Evolutionary conservation across 176 grass and related monocot species (phyloP), one percentile per base, ranked within the genome.

Genomic region (Poa annua): DNA sequence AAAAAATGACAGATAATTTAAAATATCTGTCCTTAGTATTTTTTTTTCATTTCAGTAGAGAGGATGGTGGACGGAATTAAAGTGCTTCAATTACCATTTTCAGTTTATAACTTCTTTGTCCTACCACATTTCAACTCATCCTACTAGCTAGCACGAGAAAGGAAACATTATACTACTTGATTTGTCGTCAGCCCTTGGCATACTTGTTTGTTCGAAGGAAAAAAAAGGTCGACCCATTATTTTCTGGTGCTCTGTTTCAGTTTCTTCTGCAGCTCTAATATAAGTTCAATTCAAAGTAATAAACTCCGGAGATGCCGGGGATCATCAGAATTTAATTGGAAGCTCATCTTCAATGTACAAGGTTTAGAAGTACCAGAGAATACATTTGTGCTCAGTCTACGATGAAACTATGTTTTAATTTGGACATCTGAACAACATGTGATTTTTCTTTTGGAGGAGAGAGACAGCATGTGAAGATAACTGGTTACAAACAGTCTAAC

Each of bases 401-500:
- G 57, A 49, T 1, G 17, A 72, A 20, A 26, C 13, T 61, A 45
- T 42, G 3, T 4, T 50, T 72, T 1, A 69, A 59, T 48, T 56
- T 59, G 1, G 9, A 42, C 14, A 76, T 76, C 50, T 33, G 57
- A 68, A 76, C 4, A 59, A 8, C 66, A 74, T 54, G 33, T 79
- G 32, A 48, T 11, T 26, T 63, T 32, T 32, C 22, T 32, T 63
- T 11, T 16, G 60, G 24, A 63, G 60, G 60, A 63, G 59, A 62
- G 11, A 63, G 47, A 15, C 25, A 32, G 7, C 13, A 32, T 16
- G 60, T 32, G 60, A 16, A 48, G 11, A 47, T 81, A 76, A 61
- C 22, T 22, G 2, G 20, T 32, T 74, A 74, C 11, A 62, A 34
- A 35, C 4, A 83, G 66, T 8, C 86, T 80, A 83, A 56, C 36